Evolutionary conservation across 78 protist species (phyloP).

Genomic region (Dictyostelium brefeldianum): DNA sequence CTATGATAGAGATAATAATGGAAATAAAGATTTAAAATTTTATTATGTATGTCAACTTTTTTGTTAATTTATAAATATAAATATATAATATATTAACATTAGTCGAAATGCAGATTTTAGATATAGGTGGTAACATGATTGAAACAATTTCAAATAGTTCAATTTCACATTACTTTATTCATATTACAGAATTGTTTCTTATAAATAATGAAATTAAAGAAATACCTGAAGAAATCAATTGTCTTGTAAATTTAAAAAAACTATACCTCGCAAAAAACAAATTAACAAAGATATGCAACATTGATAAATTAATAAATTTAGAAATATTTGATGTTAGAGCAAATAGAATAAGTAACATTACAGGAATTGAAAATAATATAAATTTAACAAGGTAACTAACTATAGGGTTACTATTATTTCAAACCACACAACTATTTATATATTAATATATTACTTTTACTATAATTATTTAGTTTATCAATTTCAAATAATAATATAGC

Average conservation of each 20-base stretch:
- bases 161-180: constrained; percentile 28
- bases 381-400: constrained; percentile 33
- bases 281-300: constrained; percentile 6
- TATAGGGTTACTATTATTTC: neutral
- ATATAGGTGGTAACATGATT: constrained; percentile 59
- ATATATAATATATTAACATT: neutral
- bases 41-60: neutral
- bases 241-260: constrained; percentile 15
- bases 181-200: constrained; percentile 44
- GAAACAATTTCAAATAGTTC: constrained; percentile 8
- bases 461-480: constrained; percentile 49
- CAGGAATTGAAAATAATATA: neutral
- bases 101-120: constrained; percentile 38
- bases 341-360: constrained; percentile 25
- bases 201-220: constrained; percentile 57
- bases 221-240: constrained; percentile 22
- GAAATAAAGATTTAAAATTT: neutral
- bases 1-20: neutral
- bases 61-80: neutral
- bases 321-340: constrained; percentile 64
- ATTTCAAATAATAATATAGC: constrained; percentile 47
- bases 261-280: constrained; percentile 67
- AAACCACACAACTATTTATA: too few species aligned
- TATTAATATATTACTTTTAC: neutral
- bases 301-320: constrained; percentile 44